Base-by-base conservation (phyloP, 83 land plant genomes). In the Thuja plicata region DNA sequence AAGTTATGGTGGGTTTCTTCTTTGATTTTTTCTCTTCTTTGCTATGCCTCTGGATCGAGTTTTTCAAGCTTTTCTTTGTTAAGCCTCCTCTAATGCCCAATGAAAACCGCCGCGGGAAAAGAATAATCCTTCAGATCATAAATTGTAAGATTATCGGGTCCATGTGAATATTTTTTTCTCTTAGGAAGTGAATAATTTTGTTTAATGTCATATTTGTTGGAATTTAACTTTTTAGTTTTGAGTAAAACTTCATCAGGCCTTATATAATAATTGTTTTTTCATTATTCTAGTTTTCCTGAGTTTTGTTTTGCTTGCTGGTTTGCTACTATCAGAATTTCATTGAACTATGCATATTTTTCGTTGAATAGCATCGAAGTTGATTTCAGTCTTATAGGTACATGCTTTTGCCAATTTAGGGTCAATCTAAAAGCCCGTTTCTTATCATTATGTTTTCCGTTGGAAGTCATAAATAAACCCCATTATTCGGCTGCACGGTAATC, bases 1-100 rank as follows among this genome's bases (percentile, higher is more conserved):
- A 30, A 98, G 97, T 90, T 98, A 98, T 89, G 99, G 99, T 98
- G 82, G 13, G 88, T 71, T 55, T 37, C 45, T 16, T 45, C 30
- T 81, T 50, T 46, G 38, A 17, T 27, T 83, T 15, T 87, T 86
- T 10, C 34, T 78, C 17, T 35, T 76, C 12, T 30, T 54, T 19
- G 37, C 40, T 12, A 30, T 38, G 3, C 16, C 9, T 19, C 21
- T 71, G 50, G 43, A 40, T 32, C 52, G 34, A 35, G 19, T 76
- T 73, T 12, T 34, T 16, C 71, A 89, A 10, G 24, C 4, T 89
- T 4, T 15, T 12, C 62, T 50, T 38, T 54, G 89, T 54, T 27
- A 85, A 3, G 57, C 57, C 3, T 54, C 19, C 57, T 16, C 24
- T 46, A 27, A 41, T n/a, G 0, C 17, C 38, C 35, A 27, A 57